Conservation (phyloP, 208 protist species). For the Herpetomonas samuelpessoai region DNA sequence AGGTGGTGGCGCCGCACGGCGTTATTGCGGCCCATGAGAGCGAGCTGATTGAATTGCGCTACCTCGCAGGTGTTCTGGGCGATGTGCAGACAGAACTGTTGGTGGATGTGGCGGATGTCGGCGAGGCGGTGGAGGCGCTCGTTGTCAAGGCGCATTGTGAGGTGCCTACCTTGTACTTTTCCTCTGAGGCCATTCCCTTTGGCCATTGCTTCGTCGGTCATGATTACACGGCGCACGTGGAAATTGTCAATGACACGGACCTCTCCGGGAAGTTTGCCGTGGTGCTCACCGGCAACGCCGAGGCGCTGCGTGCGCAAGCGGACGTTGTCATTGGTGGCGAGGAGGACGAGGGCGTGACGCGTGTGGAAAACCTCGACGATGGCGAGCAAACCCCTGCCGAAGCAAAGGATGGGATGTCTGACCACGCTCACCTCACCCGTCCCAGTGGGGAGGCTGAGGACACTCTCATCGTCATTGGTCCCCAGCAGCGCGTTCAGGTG, state of each 20-base stretch:
- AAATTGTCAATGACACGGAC: conserved; percentile 90
- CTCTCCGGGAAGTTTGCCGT: conserved; percentile 93
- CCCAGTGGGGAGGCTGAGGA: background rate
- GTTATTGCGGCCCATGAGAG: conserved; percentile 56
- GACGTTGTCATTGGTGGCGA: conserved; percentile 28
- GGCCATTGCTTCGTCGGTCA: conserved; percentile 91
- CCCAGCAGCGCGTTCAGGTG: conserved; percentile 53
- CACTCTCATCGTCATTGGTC: background rate
- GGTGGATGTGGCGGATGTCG: conserved; percentile 94
- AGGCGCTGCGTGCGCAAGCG: conserved; percentile 18
- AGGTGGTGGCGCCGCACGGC: conserved; percentile 65
- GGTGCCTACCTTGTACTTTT: conserved; percentile 79
- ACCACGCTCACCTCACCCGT: too few species aligned
- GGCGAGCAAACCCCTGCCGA: too few species aligned
- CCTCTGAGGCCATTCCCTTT: conserved; percentile 71
- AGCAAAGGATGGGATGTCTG: too few species aligned
- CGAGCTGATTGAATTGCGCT: conserved; percentile 69
- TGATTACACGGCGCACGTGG: conserved; percentile 80
- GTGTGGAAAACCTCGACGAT: background rate
- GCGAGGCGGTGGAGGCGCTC: conserved; percentile 78
- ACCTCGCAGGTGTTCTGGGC: conserved; percentile 75
- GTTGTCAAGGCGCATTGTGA: conserved; percentile 84
- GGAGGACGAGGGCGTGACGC: background rate
- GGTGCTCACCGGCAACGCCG: conserved; percentile 53
- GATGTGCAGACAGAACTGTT: conserved; percentile 81